phyloP scores from a whole-genome alignment of 352 stramenopile genomes.

The Phytophthora podocarpi region DNA sequence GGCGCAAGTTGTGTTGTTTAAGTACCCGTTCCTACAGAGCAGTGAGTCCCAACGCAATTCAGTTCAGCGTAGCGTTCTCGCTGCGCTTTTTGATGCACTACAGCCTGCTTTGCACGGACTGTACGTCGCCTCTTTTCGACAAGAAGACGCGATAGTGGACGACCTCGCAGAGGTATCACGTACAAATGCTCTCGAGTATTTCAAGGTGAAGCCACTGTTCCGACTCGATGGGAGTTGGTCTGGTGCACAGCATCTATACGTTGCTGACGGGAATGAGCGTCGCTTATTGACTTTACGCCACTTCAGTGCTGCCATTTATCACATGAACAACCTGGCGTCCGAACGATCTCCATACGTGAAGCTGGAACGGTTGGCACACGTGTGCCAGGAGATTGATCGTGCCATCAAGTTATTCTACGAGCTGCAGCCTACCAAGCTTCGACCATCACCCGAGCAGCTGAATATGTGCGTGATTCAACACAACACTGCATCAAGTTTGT shows the following conservation, averaged over 20 bases:
- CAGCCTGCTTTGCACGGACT: slow-evolving; percentile 65
- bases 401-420: slow-evolving; percentile 55
- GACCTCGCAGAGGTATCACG: slow-evolving; percentile 36
- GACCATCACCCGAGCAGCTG: slow-evolving; percentile 28
- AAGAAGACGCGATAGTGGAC: slow-evolving; percentile 51
- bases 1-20: slow-evolving; percentile 60
- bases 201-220: slow-evolving; percentile 50
- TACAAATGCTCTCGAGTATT: slow-evolving; percentile 35
- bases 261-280: slow-evolving; percentile 28
- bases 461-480: slow-evolving; percentile 38
- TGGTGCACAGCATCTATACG: slow-evolving; percentile 3
- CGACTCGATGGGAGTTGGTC: slow-evolving; percentile 59
- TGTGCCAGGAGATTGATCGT: slow-evolving; percentile 54
- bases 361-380: slow-evolving; percentile 42
- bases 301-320: slow-evolving; percentile 46
- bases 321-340: slow-evolving; percentile 49
- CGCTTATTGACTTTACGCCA: slow-evolving; percentile 37
- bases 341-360: slow-evolving; percentile 66
- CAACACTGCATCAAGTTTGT: neutral
- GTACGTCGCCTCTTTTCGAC: slow-evolving; percentile 54
- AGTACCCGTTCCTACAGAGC: slow-evolving; percentile 41
- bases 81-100: slow-evolving; percentile 67
- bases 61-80: slow-evolving; percentile 51
- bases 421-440: slow-evolving; percentile 3
- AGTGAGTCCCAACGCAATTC: slow-evolving; percentile 5